Evolutionary conservation across 2,329 filamentous ascomycete genomes (phyloP).

Genomic region (Aureobasidium sp.): DNA sequence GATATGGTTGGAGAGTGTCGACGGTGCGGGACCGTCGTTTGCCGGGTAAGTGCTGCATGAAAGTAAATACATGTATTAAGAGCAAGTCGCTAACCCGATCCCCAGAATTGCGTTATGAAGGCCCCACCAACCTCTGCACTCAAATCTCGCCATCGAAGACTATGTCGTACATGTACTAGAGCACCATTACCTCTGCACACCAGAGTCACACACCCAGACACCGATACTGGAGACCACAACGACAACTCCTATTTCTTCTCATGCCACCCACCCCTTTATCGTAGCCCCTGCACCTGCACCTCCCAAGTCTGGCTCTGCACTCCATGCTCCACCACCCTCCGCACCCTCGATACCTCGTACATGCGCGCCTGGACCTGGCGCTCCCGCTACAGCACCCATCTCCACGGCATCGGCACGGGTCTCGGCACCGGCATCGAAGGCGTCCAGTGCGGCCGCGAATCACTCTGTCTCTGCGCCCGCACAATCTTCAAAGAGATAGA

Average conservation of each 20-base stretch:
- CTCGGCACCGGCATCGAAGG: slow-evolving; percentile 84
- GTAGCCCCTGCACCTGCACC: slow-evolving; percentile 52
- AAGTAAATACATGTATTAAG: not conserved
- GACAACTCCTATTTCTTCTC: not conserved
- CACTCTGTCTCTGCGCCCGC: slow-evolving; percentile 66
- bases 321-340: slow-evolving; percentile 68
- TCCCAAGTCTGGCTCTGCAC: slow-evolving; percentile 76
- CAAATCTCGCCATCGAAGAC: slow-evolving; percentile 68
- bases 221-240: not conserved
- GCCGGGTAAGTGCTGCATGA: slow-evolving; percentile 54
- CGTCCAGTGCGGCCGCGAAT: slow-evolving; percentile 76
- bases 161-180: slow-evolving; percentile 69
- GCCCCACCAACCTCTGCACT: slow-evolving; percentile 62
- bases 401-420: slow-evolving; percentile 75
- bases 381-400: slow-evolving; percentile 66
- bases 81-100: not conserved
- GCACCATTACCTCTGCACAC: slow-evolving; percentile 52
- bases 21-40: slow-evolving; percentile 68
- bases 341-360: slow-evolving; percentile 52
- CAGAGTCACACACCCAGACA: not conserved
- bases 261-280: slow-evolving; percentile 21
- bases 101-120: slow-evolving; percentile 84
- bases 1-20: slow-evolving; percentile 83
- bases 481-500: slow-evolving; percentile 79
- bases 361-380: slow-evolving; percentile 80